A percentile compares a stretch with the other conserved stretches of the same genome.
These are phyloP conservation scores for Aspergillus nomiae DNA, from an alignment of 2,329 filamentous ascomycete genomes.

Conservation along the genomic window DNA sequence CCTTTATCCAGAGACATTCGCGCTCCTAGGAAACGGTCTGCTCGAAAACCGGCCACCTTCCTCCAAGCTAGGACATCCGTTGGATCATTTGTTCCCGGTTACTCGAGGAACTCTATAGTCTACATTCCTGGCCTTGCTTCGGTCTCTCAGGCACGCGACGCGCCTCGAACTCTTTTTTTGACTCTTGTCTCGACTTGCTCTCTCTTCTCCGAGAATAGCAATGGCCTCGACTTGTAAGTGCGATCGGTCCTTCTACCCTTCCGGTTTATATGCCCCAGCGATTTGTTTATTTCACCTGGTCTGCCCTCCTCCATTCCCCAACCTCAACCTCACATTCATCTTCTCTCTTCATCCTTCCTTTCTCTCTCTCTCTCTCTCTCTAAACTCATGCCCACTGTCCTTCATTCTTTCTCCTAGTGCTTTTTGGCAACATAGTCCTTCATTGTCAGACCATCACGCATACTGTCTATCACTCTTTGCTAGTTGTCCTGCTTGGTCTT, in stretches of 20 bases:
- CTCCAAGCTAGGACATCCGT: slow-evolving; percentile 9
- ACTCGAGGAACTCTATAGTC: slow-evolving; percentile 39
- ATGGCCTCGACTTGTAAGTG: slow-evolving; percentile 44
- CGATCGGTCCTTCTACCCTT: slow-evolving; percentile 28
- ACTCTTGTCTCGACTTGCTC: slow-evolving; percentile 17
- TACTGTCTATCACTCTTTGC: slow-evolving; percentile 11
- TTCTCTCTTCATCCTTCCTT: slow-evolving; percentile 19
- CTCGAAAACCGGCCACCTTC: slow-evolving; percentile 5
- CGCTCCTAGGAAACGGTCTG: slow-evolving; percentile 21
- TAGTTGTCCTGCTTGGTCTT: neutral
- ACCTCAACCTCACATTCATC: slow-evolving; percentile 30
- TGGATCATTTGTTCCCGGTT: slow-evolving; percentile 28
- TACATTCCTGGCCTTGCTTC: slow-evolving; percentile 47
- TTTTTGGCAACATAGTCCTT: slow-evolving; percentile 15
- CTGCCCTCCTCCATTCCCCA: slow-evolving; percentile 35
- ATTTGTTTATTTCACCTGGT: slow-evolving; percentile 46
- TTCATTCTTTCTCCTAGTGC: slow-evolving; percentile 24
- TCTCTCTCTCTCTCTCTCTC: slow-evolving; percentile 12
- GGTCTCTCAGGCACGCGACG: slow-evolving; percentile 40
- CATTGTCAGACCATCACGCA: slow-evolving; percentile 11
- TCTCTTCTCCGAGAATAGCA: slow-evolving; percentile 29
- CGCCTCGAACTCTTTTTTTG: slow-evolving; percentile 26
- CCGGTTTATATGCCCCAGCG: slow-evolving; percentile 30
- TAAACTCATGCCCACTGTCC: slow-evolving; percentile 19
- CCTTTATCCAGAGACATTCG: slow-evolving; percentile 24